Base-by-base conservation (phyloP, 257 asterid species). In the Ocimum tenuiflorum region DNA sequence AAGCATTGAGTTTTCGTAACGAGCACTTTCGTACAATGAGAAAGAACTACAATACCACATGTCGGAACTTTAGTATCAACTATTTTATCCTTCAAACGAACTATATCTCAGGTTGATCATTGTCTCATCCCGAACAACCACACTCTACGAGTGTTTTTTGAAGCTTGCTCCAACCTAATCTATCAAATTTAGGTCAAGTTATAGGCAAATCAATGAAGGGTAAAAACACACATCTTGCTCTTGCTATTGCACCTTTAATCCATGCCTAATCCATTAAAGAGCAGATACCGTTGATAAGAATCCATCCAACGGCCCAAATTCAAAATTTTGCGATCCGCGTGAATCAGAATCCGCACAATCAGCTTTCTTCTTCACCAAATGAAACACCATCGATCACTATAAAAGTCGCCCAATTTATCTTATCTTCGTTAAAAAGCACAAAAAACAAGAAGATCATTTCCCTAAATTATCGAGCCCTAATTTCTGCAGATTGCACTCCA, bases 181-280 rank as follows among this genome's bases (percentile, higher is more conserved):
- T 49, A 69, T 51, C 0, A 13, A 71, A 19, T 55, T 2, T 33
- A 77, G 39, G 70, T 68, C 70, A 41, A 83, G 77, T 79, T 83
- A 78, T 83, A 17, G 5, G 13, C 49, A 39, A 2, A 67, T 67
- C 19, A 85, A 82, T 80, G 69, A 29, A 75, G 76, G 77, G 74
- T 6, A 84, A 76, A 91, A 91, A 78, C 95, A 91, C 98, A 91
- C 72, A 56, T 39, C 18, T 3, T 0, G 0, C 50, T 57, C 24
- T 18, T 31, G 4, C 52, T 24, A 13, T 20, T 54, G 6, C 70
- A 47, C 67, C 67, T 24, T 73, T 74, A 76, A 80, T 74, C 83
- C 78, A 52, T 1, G 82, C 39, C 72, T 31, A 9, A 31, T 29
- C 19, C 74, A 20, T 67, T 63, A 39, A 36, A n/a, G 0, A 3